phyloP scores from a whole-genome alignment of 2,329 filamentous ascomycete species.

The Fusarium sp. region DNA sequence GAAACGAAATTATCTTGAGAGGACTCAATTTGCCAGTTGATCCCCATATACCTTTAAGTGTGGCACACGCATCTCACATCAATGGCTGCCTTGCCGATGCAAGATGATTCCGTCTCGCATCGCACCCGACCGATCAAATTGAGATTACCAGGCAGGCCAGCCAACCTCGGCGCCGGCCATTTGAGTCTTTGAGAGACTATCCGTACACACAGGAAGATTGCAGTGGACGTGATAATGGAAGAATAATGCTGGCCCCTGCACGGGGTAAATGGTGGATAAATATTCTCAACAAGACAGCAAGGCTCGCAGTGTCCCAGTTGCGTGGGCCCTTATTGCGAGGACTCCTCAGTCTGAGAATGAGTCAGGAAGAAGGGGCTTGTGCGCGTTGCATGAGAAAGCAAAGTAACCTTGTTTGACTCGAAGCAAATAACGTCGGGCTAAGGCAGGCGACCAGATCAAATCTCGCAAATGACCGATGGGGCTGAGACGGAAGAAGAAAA shows the following conservation, averaged over 20 bases:
- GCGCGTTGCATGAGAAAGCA: conserved; percentile 10
- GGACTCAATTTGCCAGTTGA: conserved; percentile 13
- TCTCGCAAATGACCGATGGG: conserved; percentile 11
- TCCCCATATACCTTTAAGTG: not conserved
- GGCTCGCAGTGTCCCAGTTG: not conserved
- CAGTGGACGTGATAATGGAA: too few species aligned
- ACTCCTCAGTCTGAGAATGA: conserved; percentile 3
- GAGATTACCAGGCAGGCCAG: not conserved
- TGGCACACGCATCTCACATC: conserved; percentile 15
- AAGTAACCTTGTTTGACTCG: conserved; percentile 12
- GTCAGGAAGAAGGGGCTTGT: conserved; percentile 26
- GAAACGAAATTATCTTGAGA: conserved; percentile 8
- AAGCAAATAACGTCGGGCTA: conserved; percentile 5
- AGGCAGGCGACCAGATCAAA: conserved; percentile 1
- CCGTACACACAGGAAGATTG: too few species aligned
- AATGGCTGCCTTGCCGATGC: conserved; percentile 20
- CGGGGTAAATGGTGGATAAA: not conserved
- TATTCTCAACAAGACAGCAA: conserved; percentile 1
- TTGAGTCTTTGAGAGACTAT: not conserved
- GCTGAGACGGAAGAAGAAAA: not conserved
- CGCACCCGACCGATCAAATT: conserved; percentile 6
- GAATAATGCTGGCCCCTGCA: not conserved
- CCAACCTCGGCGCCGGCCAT: not conserved
- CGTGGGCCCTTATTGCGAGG: not conserved
- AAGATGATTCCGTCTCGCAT: conserved; percentile 14